These are phyloP conservation scores for Emergomyces africanus DNA, from an alignment of 2,329 filamentous ascomycete genomes.

Conservation along the genomic window DNA sequence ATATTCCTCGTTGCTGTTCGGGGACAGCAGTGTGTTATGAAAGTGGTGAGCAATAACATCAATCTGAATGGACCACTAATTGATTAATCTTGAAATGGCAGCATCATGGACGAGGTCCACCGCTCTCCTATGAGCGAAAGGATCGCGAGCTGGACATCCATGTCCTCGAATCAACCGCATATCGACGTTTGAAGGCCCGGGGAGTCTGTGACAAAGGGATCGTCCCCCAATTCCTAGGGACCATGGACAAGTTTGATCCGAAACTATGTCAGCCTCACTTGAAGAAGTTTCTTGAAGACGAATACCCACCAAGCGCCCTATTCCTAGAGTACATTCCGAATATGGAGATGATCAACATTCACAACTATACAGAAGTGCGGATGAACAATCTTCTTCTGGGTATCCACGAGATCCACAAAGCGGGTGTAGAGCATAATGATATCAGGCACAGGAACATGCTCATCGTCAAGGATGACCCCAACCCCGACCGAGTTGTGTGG, in stretches of 20 bases:
- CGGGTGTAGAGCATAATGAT: conserved; percentile 14
- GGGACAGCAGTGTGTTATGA: no score
- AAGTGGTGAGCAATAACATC: no score
- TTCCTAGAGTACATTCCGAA: conserved; percentile 17
- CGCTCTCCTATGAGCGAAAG: no score
- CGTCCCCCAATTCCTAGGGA: conserved; percentile 6
- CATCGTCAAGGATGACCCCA: conserved; percentile 6
- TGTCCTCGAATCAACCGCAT: no score
- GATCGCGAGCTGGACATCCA: no score
- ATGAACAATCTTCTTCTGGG: no score
- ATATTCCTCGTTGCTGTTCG: no score
- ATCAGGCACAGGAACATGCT: conserved; percentile 18
- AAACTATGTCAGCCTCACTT: conserved; percentile 4
- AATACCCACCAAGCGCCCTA: conserved; percentile 13
- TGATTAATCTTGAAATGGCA: no score
- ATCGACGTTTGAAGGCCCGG: conserved; percentile 5
- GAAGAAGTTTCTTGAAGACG: conserved; percentile 8
- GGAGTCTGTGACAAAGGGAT: conserved; percentile 7
- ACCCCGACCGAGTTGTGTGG: neutral
- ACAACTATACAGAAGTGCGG: conserved; percentile 11
- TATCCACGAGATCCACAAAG: no score
- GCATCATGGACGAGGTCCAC: no score
- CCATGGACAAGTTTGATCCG: conserved; percentile 7
- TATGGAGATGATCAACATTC: conserved; percentile 12
- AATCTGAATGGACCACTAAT: no score